These are phyloP conservation scores for Aspergillus udagawae DNA, from an alignment of 2,329 filamentous ascomycete species.

Conservation along the genomic window DNA sequence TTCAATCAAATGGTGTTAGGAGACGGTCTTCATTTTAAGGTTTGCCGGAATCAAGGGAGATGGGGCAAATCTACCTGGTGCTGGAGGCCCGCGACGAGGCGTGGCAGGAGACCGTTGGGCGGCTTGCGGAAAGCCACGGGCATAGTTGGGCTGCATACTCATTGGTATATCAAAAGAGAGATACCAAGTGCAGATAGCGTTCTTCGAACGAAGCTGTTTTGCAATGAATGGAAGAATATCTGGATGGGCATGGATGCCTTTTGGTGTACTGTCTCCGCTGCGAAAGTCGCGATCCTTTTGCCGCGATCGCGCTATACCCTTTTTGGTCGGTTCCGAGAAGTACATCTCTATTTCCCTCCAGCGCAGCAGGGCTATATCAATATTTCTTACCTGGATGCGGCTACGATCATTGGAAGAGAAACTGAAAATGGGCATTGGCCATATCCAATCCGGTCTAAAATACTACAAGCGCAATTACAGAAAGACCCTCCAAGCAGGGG, in stretches of 20 bases:
- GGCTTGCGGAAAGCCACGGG: slow-evolving; percentile 38
- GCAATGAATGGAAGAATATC: slow-evolving; percentile 1
- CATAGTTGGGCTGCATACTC: slow-evolving; percentile 42
- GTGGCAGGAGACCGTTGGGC: slow-evolving; percentile 41
- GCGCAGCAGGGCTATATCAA: too few relatives aligned
- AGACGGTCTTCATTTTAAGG: slow-evolving; percentile 12
- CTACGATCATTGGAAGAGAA: neutral
- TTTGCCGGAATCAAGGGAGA: slow-evolving; percentile 8
- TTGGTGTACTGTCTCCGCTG: slow-evolving; percentile 11
- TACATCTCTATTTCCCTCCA: too few relatives aligned
- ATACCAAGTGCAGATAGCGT: neutral
- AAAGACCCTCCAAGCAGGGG: neutral
- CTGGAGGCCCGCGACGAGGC: slow-evolving; percentile 37
- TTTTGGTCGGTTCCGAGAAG: slow-evolving; percentile 21
- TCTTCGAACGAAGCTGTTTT: slow-evolving; percentile 10
- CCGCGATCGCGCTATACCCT: slow-evolving; percentile 32
- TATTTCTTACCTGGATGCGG: too few relatives aligned
- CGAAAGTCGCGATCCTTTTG: slow-evolving; percentile 33
- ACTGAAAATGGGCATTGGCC: neutral
- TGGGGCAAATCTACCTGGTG: slow-evolving; percentile 31
- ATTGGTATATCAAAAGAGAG: slow-evolving; percentile 16
- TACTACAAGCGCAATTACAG: neutral
- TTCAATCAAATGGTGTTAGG: slow-evolving; percentile 12
- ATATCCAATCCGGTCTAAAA: neutral
- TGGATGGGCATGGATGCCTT: slow-evolving; percentile 8